phyloP scores from a whole-genome alignment of 2,329 filamentous ascomycete genomes.

The Knufia petricola region DNA sequence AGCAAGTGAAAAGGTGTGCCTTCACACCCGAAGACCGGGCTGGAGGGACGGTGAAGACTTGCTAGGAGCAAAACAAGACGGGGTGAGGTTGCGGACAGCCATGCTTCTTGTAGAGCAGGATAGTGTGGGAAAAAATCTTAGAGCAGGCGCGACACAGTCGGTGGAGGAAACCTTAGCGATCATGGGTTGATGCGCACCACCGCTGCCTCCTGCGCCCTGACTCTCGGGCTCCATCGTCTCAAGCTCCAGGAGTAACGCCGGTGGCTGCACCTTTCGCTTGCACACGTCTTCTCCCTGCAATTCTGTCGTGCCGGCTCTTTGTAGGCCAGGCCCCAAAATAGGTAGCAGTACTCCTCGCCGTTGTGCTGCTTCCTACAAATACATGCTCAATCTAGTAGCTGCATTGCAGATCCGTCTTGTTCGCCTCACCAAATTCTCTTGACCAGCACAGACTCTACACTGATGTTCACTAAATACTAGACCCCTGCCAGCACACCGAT shows the following conservation, averaged over 20 bases:
- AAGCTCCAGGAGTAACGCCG: background rate
- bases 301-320: too few species aligned
- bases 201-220: background rate
- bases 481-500: slow-evolving; percentile 1
- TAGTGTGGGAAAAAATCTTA: slow-evolving; percentile 5
- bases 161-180: slow-evolving; percentile 9
- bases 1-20: slow-evolving; percentile 11
- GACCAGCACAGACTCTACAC: background rate
- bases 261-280: background rate
- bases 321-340: too few species aligned
- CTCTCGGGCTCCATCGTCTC: background rate
- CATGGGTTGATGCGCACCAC: background rate
- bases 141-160: slow-evolving; percentile 2
- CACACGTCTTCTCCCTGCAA: background rate
- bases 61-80: background rate
- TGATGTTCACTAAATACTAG: background rate
- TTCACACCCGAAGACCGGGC: slow-evolving; percentile 8
- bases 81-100: slow-evolving; percentile 1
- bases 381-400: background rate
- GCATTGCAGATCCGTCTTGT: background rate
- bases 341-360: too few species aligned
- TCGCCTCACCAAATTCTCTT: too few species aligned
- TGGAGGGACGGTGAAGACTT: slow-evolving; percentile 10
- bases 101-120: slow-evolving; percentile 7
- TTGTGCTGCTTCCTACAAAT: background rate